These are phyloP conservation scores for Yamadazyma diospyri DNA, from an alignment of 1,139 yeast genomes.

Conservation along the genomic window DNA sequence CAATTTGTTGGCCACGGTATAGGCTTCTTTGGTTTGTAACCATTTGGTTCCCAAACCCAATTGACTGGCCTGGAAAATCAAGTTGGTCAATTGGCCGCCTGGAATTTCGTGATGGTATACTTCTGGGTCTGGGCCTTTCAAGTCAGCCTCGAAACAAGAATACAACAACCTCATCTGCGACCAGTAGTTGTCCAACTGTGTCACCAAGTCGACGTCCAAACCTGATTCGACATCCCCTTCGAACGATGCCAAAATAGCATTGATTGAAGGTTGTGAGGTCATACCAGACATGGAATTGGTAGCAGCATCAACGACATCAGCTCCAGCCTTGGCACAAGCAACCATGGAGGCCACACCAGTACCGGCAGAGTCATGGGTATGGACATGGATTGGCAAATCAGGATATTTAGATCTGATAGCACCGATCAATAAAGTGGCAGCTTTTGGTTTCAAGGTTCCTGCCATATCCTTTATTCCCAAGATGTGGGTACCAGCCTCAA, in stretches of 20 bases:
- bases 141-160: slow-evolving; percentile 96
- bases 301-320: slow-evolving; percentile 97
- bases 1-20: slow-evolving; percentile 81
- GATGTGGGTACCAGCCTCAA: slow-evolving; percentile 92
- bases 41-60: slow-evolving; percentile 95
- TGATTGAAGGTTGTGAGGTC: slow-evolving; percentile 96
- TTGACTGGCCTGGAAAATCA: slow-evolving; percentile 98
- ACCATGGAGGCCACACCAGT: slow-evolving; percentile 98
- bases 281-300: slow-evolving; percentile 96
- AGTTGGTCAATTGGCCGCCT: slow-evolving; percentile 97
- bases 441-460: slow-evolving; percentile 94
- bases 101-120: slow-evolving; percentile 98
- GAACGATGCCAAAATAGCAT: slow-evolving; percentile 86
- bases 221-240: slow-evolving; percentile 85
- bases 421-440: slow-evolving; percentile 78
- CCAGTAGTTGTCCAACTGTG: slow-evolving; percentile 93
- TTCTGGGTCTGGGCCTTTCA: slow-evolving; percentile 99
- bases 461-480: slow-evolving; percentile 99
- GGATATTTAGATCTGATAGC: slow-evolving; percentile 85
- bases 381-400: slow-evolving; percentile 93
- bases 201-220: slow-evolving; percentile 60
- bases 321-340: slow-evolving; percentile 93
- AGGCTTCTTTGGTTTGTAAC: slow-evolving; percentile 92
- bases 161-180: slow-evolving; percentile 96
- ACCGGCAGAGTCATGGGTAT: slow-evolving; percentile 99